A percentile compares a stretch with the other conserved stretches of the same genome.
Conservation (phyloP, 257 asterid genomes). For the Solanum dulcamara region DNA sequence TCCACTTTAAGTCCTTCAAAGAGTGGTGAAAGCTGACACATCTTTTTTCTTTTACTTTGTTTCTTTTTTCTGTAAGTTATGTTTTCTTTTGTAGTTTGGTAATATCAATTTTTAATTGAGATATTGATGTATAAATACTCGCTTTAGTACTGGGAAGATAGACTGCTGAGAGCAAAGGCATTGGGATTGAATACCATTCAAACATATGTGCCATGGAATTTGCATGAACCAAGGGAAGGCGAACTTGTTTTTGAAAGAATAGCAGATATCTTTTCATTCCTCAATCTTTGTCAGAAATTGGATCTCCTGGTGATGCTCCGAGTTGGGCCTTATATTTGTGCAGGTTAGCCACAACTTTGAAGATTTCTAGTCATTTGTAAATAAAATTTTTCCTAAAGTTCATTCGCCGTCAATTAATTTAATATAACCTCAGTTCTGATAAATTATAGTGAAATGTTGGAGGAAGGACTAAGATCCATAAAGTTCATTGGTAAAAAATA, state of each 20-base stretch:
- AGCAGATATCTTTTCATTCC: conserved; percentile 71
- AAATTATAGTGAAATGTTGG: not conserved
- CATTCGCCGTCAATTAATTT: not conserved
- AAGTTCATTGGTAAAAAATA: not conserved
- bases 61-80: not conserved
- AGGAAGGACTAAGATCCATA: not conserved
- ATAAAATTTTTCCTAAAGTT: not conserved
- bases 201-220: conserved; percentile 93
- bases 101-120: not conserved
- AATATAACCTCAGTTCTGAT: not conserved
- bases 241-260: conserved; percentile 60
- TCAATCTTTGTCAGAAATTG: conserved; percentile 72
- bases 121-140: conserved; percentile 7
- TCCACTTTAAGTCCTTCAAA: not conserved
- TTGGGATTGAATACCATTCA: conserved; percentile 91
- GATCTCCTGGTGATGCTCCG: conserved; percentile 89
- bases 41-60: not conserved
- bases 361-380: not conserved
- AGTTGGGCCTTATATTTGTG: conserved; percentile 94
- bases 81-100: not conserved
- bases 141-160: conserved; percentile 88
- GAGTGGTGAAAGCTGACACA: not conserved
- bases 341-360: conserved; percentile 41
- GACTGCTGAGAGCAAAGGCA: conserved; percentile 88
- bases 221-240: conserved; percentile 79